Conservation (phyloP, 768 basidiomycete genomes). For the Lentinus brumalis region DNA sequence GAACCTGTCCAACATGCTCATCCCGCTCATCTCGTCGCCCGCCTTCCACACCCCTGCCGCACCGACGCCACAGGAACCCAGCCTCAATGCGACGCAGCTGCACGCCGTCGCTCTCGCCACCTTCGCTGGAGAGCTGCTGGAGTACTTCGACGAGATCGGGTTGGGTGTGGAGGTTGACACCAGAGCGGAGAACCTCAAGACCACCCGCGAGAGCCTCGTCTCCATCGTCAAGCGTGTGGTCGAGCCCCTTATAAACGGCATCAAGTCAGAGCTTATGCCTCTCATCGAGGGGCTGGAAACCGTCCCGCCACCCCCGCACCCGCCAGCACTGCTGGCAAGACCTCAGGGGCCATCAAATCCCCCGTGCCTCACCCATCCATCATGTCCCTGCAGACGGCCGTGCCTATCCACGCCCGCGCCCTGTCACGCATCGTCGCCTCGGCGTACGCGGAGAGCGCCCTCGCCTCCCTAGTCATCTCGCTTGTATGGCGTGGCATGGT, state of each 20-base stretch:
- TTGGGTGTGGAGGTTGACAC: slow-evolving; percentile 62
- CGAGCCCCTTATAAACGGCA: slow-evolving; percentile 60
- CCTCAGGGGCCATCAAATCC: slow-evolving; percentile 11
- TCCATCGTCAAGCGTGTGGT: slow-evolving; percentile 69
- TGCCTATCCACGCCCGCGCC: slow-evolving; percentile 63
- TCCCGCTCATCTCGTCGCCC: slow-evolving; percentile 66
- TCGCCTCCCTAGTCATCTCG: slow-evolving; percentile 74
- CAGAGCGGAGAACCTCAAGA: slow-evolving; percentile 68
- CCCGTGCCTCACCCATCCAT: slow-evolving; percentile 59
- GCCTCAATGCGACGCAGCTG: slow-evolving; percentile 64
- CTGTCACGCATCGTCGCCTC: slow-evolving; percentile 58
- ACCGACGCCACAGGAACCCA: slow-evolving; percentile 46
- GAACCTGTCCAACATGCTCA: slow-evolving; percentile 67
- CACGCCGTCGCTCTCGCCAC: slow-evolving; percentile 70
- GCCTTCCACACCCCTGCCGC: slow-evolving; percentile 56
- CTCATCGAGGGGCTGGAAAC: slow-evolving; percentile 64
- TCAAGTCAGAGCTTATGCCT: slow-evolving; percentile 62
- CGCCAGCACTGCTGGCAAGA: neutral
- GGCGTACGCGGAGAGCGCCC: slow-evolving; percentile 54
- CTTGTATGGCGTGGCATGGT: slow-evolving; percentile 75
- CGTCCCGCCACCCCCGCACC: slow-evolving; percentile 8
- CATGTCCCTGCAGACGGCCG: slow-evolving; percentile 52
- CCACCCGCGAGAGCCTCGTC: slow-evolving; percentile 68
- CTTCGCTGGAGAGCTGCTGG: slow-evolving; percentile 75
- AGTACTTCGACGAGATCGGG: slow-evolving; percentile 65